Conservation (phyloP, 1,139 yeast genomes). For the Pichia sp. region DNA sequence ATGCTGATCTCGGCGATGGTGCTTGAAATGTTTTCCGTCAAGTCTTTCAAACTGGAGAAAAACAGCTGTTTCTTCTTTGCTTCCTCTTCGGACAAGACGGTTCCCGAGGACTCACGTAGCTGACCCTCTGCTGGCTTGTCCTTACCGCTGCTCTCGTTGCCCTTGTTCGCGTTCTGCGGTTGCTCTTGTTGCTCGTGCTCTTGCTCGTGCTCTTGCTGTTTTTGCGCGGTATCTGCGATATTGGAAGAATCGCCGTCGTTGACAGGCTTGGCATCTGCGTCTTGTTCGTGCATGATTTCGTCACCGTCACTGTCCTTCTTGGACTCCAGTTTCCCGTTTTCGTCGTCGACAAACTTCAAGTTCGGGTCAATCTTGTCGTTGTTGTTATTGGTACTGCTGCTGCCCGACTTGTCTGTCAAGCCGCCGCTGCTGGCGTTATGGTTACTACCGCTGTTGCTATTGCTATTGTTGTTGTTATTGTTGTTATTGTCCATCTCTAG, state of each 20-base stretch:
- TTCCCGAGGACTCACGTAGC: neutral
- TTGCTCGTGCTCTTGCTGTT: neutral
- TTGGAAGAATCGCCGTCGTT: neutral
- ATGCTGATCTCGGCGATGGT: slow-evolving; percentile 5
- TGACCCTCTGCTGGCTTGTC: neutral
- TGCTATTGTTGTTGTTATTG: neutral
- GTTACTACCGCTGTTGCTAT: neutral
- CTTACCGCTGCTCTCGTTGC: neutral
- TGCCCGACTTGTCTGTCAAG: neutral
- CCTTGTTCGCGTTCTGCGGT: neutral
- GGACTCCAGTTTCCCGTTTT: neutral
- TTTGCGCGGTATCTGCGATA: neutral
- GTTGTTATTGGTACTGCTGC: neutral
- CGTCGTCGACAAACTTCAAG: slow-evolving; percentile 1
- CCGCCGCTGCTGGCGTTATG: neutral
- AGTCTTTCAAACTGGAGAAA: slow-evolving; percentile 2
- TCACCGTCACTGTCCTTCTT: neutral
- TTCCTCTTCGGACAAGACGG: neutral
- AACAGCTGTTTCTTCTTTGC: neutral
- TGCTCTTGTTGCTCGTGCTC: neutral
- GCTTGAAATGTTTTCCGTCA: slow-evolving; percentile 6
- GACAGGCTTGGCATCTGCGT: neutral
- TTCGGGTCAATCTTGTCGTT: slow-evolving; percentile 11
- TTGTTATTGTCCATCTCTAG: neutral
- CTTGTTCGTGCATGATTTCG: neutral